A percentile compares a stretch with the other conserved stretches of the same genome.
Conservation (phyloP, 176 grass and related monocot genomes). For the Carex parvula region DNA sequence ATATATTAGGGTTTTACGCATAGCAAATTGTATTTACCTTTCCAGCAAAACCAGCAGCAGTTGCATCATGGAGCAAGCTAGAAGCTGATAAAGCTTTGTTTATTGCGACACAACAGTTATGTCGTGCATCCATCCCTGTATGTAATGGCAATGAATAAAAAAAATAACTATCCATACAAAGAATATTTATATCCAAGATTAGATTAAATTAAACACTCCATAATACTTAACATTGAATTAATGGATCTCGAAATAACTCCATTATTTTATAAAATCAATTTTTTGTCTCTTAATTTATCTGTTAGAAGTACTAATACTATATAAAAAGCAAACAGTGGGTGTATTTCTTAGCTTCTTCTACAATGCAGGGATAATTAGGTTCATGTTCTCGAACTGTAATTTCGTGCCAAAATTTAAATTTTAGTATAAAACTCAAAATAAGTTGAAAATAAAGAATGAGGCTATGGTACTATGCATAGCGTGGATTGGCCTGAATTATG, state of each 20-base stretch:
- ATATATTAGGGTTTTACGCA: not conserved
- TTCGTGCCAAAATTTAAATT: conserved; percentile 21
- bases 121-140: conserved; percentile 76
- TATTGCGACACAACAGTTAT: conserved; percentile 60
- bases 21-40: conserved; percentile 42
- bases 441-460: not conserved
- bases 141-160: conserved; percentile 7
- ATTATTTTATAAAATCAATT: not conserved
- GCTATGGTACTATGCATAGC: too few species aligned
- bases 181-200: not conserved
- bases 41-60: conserved; percentile 41
- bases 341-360: not conserved
- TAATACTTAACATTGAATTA: conserved; percentile 1
- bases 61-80: conserved; percentile 56
- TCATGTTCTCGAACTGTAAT: not conserved
- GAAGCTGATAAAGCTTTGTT: conserved; percentile 63
- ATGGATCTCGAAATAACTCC: not conserved
- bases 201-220: not conserved
- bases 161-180: not conserved
- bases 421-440: not conserved
- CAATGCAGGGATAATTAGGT: not conserved
- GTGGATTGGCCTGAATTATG: too few species aligned
- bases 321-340: not conserved
- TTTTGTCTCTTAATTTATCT: not conserved
- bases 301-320: not conserved